These are phyloP conservation scores for Cucurbita moschata DNA, from an alignment of 306 rosid genomes.

Conservation along the genomic window DNA sequence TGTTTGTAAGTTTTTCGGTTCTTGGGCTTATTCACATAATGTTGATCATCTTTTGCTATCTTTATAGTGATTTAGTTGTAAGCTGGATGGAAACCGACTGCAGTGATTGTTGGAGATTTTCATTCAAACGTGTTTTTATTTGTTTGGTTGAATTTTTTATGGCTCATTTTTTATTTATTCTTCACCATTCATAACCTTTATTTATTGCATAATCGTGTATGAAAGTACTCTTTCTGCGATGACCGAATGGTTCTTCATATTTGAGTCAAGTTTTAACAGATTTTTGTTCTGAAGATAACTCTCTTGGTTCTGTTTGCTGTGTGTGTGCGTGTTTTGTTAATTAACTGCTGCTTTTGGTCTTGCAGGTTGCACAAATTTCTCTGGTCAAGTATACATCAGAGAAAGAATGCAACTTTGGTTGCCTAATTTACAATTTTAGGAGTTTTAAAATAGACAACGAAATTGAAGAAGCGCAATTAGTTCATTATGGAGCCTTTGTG, in stretches of 20 bases:
- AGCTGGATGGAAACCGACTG: background rate
- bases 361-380: constrained; percentile 69
- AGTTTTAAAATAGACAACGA: constrained; percentile 9
- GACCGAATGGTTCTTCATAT: background rate
- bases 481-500: constrained; percentile 64
- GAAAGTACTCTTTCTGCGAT: background rate
- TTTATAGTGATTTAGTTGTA: background rate
- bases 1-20: background rate
- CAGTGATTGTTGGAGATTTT: background rate
- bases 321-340: background rate
- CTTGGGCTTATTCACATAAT: background rate
- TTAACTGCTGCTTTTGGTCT: background rate
- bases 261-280: background rate
- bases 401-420: constrained; percentile 50
- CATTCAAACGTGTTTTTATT: background rate
- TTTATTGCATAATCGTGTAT: background rate
- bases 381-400: constrained; percentile 23
- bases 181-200: background rate
- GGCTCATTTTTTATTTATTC: background rate
- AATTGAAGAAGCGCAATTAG: background rate
- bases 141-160: background rate
- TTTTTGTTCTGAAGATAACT: background rate
- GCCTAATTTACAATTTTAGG: constrained; percentile 3
- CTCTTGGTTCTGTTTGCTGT: background rate
- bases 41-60: background rate